Base-by-base conservation (phyloP, 225 moss, liverwort and hornwort species). In the Neckera pumila region DNA sequence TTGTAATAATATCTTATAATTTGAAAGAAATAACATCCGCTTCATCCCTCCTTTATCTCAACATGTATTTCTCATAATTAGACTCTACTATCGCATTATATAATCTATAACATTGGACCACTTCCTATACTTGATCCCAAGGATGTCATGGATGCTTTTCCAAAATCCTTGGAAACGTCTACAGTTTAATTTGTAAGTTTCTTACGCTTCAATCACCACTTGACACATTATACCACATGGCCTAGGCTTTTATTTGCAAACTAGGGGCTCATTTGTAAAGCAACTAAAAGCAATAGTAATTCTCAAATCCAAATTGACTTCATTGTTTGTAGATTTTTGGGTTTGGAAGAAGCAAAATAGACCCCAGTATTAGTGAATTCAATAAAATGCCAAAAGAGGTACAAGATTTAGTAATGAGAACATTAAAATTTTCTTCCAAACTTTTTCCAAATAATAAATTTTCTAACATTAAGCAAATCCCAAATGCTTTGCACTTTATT, bases 131-230 rank as follows among this genome's bases (percentile, higher is more conserved):
- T 38, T 66, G 6, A 11, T 66, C 2, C 21, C 36, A 20, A 36
- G 2, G 21, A 66, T 66, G 20, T 21, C 3, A 66, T 33, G 1
- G 10, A 33, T 17, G 1, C 17, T 2, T 33, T 64, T 64, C 2
- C 0, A 0, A 2, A 64, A 33, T 64, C 9, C 0, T 9, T 34
- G 3, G 18, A 5, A 34, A 64, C 18, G 0, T 64, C 3, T 34
- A 5, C 1, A 64, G 0, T 64, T 64, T 64, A 64, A 34, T 64
- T 64, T 34, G 34, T 4, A 64, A 64, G 1, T 10, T 64, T 5
- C 1, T 63, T 17, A 33, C 17, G 4, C 63, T 33, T 63, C 3
- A 17, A 2, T 9, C 5, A 17, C 10, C 5, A 17, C 10, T 64
- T 64, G 18, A 34, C 10, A 64, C 2, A 17, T 64, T 64, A 2